Percentiles rank a stretch among this genome's conserved stretches.
These are phyloP conservation scores for Pseudovirgaria hyperparasitica DNA, from an alignment of 2,329 filamentous ascomycete genomes.

Conservation along the genomic window DNA sequence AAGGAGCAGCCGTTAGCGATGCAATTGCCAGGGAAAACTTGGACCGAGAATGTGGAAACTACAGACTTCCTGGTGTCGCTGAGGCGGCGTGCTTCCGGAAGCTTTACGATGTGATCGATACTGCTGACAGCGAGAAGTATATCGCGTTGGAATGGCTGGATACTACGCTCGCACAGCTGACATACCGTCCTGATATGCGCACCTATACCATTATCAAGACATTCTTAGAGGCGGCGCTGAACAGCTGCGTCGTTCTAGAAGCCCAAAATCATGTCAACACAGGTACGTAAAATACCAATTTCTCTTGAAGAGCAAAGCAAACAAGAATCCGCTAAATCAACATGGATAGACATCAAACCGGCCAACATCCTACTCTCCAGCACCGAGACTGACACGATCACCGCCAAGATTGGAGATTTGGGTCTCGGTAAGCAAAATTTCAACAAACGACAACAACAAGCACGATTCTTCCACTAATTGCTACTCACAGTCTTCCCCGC, in stretches of 20 bases:
- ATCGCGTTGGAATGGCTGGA: constrained; percentile 9
- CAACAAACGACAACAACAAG: constrained; percentile 2
- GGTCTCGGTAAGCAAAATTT: constrained; percentile 7
- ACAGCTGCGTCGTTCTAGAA: constrained; percentile 6
- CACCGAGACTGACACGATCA: constrained; percentile 4
- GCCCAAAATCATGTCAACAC: constrained; percentile 5
- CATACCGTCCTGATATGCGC: constrained; percentile 3
- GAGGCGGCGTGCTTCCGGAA: constrained; percentile 7
- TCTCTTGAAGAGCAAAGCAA: too few species aligned
- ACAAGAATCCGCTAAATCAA: constrained; percentile 5
- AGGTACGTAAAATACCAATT: too few species aligned
- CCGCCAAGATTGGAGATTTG: constrained; percentile 9
- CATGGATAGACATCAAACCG: constrained; percentile 8
- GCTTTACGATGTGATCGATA: constrained; percentile 8
- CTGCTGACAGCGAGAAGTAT: too few species aligned
- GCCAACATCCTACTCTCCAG: constrained; percentile 9
- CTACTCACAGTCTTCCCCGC: constrained; percentile 7
- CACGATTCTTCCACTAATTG: constrained; percentile 4
- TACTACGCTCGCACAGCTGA: constrained; percentile 8
- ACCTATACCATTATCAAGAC: constrained; percentile 5
- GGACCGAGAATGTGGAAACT: constrained; percentile 5
- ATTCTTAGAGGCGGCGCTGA: constrained; percentile 6
- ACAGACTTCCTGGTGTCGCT: constrained; percentile 7
- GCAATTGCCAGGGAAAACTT: constrained; percentile 6
- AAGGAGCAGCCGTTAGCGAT: constrained; percentile 7